These are phyloP conservation scores for Liquidambar formosana DNA, from an alignment of 164 flowering plant species.

Conservation along the genomic window DNA sequence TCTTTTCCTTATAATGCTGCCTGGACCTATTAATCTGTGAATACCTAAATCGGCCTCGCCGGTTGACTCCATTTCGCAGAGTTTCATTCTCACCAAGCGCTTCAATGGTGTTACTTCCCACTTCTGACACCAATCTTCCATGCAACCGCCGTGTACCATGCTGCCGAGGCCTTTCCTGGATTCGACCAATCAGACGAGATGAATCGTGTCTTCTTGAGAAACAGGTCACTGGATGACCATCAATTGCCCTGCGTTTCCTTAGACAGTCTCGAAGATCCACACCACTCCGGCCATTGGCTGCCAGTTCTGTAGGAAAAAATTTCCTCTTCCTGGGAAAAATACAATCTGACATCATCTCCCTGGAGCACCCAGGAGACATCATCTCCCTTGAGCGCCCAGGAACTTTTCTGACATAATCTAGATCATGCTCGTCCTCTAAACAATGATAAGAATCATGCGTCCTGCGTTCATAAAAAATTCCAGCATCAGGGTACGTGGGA, in stretches of 20 bases:
- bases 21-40: slow-evolving; percentile 18
- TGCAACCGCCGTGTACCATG: slow-evolving; percentile 12
- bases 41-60: slow-evolving; percentile 18
- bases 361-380: slow-evolving; percentile 20
- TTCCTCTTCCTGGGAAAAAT: slow-evolving; percentile 33
- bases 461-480: slow-evolving; percentile 25
- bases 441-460: slow-evolving; percentile 23
- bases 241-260: slow-evolving; percentile 35
- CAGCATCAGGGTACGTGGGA: slow-evolving; percentile 24
- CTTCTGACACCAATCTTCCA: slow-evolving; percentile 40
- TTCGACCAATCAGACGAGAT: slow-evolving; percentile 15
- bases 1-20: slow-evolving; percentile 26
- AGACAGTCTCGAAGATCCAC: slow-evolving; percentile 53
- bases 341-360: slow-evolving; percentile 29
- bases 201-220: slow-evolving; percentile 29
- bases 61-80: slow-evolving; percentile 4
- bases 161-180: slow-evolving; percentile 23
- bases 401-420: slow-evolving; percentile 18
- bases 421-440: slow-evolving; percentile 23
- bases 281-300: slow-evolving; percentile 15
- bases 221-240: slow-evolving; percentile 13
- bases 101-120: slow-evolving; percentile 26
- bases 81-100: slow-evolving; percentile 18
- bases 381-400: slow-evolving; percentile 27
- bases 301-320: slow-evolving; percentile 18